A percentile compares a stretch with the other conserved stretches of the same genome.
Conservation (phyloP, 768 basidiomycete species). For the Psilocybe sp. region DNA sequence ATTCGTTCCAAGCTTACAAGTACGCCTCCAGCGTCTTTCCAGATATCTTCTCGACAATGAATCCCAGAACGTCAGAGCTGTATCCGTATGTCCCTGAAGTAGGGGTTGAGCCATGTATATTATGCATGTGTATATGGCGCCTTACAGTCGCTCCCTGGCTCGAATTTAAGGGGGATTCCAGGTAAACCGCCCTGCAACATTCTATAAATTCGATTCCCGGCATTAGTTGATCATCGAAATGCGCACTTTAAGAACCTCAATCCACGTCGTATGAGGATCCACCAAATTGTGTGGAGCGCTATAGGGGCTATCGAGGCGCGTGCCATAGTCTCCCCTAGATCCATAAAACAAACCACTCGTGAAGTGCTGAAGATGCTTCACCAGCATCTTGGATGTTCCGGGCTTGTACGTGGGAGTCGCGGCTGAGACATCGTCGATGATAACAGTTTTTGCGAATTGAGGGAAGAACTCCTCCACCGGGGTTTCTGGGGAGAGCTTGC, state of each 20-base stretch:
- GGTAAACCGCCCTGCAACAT: conserved; percentile 17
- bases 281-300: conserved; percentile 12
- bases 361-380: conserved; percentile 25
- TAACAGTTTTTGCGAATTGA: background rate
- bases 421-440: background rate
- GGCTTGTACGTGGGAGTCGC: background rate
- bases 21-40: conserved; percentile 25
- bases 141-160: conserved; percentile 27
- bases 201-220: background rate
- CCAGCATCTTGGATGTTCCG: conserved; percentile 15
- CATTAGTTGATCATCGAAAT: background rate
- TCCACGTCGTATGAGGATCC: conserved; percentile 15
- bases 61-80: conserved; percentile 27
- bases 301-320: conserved; percentile 9
- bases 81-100: conserved; percentile 25
- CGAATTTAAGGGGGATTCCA: conserved; percentile 22
- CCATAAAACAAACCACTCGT: conserved; percentile 26
- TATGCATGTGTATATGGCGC: no score
- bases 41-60: conserved; percentile 25
- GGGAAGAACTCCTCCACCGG: conserved; percentile 6
- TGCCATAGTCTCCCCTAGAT: background rate
- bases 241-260: conserved; percentile 16
- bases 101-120: no score
- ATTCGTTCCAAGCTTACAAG: conserved; percentile 21
- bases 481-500: background rate